These are phyloP conservation scores for Lyophyllum shimeji DNA, from an alignment of 768 basidiomycete genomes.

Conservation along the genomic window DNA sequence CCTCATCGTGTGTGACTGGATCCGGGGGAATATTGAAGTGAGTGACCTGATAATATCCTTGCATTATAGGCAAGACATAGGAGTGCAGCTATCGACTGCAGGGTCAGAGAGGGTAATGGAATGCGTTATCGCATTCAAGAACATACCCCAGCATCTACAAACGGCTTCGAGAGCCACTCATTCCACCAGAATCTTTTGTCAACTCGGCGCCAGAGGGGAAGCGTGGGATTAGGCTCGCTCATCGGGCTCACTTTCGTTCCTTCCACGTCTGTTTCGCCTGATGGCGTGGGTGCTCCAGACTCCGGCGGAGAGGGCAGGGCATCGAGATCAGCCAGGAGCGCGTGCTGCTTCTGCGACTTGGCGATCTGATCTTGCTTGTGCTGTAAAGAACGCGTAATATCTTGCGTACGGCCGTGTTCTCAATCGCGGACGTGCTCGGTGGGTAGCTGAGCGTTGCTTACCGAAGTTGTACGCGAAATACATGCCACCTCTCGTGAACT, in stretches of 20 bases:
- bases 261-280: slow-evolving; percentile 8
- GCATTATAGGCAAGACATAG: slow-evolving; percentile 89
- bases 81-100: slow-evolving; percentile 60
- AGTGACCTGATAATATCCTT: slow-evolving; percentile 85
- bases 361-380: slow-evolving; percentile 70
- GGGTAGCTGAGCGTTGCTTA: slow-evolving; percentile 26
- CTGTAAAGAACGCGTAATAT: slow-evolving; percentile 81
- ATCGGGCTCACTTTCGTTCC: slow-evolving; percentile 47
- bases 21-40: slow-evolving; percentile 62
- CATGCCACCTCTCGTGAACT: slow-evolving; percentile 85
- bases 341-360: slow-evolving; percentile 57
- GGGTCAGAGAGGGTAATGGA: background rate
- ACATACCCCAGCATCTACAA: slow-evolving; percentile 84
- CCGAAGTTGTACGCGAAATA: slow-evolving; percentile 89
- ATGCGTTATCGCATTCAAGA: background rate
- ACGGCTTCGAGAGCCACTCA: slow-evolving; percentile 79
- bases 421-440: background rate
- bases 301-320: slow-evolving; percentile 37
- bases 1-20: slow-evolving; percentile 40
- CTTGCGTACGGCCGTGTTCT: slow-evolving; percentile 33
- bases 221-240: slow-evolving; percentile 69
- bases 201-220: slow-evolving; percentile 90
- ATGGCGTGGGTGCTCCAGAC: slow-evolving; percentile 9
- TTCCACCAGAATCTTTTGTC: slow-evolving; percentile 98
- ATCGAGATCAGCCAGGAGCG: slow-evolving; percentile 60